Conservation (phyloP, 2,329 filamentous ascomycete genomes). For the Exophiala sideris region DNA sequence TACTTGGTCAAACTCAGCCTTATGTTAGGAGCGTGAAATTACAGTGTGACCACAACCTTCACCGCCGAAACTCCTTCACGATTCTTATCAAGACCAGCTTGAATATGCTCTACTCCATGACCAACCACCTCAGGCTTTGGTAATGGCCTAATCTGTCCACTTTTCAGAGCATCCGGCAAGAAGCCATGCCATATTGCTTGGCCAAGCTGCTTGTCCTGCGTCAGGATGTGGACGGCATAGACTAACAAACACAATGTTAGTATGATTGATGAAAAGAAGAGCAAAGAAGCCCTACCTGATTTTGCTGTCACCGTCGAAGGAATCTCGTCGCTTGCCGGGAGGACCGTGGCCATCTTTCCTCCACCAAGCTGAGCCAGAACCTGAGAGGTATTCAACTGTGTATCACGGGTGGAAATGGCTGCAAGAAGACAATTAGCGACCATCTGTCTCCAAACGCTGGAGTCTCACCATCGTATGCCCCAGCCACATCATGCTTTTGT, state of each 20-base stretch:
- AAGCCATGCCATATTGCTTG: constrained; percentile 34
- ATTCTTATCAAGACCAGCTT: constrained; percentile 36
- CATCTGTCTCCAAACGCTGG: neutral
- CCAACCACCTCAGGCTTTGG: constrained; percentile 39
- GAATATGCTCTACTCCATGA: constrained; percentile 37
- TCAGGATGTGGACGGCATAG: constrained; percentile 14
- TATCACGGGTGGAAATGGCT: constrained; percentile 19
- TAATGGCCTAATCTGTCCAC: constrained; percentile 30
- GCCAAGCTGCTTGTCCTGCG: constrained; percentile 28
- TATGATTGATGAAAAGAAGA: neutral
- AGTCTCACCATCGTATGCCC: constrained; percentile 22
- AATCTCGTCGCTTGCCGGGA: constrained; percentile 15
- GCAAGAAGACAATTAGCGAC: neutral
- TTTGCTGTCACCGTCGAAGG: constrained; percentile 16
- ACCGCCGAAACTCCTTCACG: constrained; percentile 39
- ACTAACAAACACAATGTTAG: constrained; percentile 9
- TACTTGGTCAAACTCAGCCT: too few species aligned
- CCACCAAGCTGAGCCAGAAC: constrained; percentile 24
- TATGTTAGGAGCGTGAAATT: neutral
- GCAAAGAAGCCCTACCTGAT: constrained; percentile 6
- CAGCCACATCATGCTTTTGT: constrained; percentile 3
- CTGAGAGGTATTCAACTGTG: constrained; percentile 16
- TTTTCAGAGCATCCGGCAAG: constrained; percentile 32
- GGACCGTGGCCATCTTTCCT: constrained; percentile 16
- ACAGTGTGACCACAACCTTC: constrained; percentile 38